Percentiles rank a stretch among this genome's conserved stretches.
Conservation (phyloP, 176 grass and related monocot species). For the Carex littledalei region DNA sequence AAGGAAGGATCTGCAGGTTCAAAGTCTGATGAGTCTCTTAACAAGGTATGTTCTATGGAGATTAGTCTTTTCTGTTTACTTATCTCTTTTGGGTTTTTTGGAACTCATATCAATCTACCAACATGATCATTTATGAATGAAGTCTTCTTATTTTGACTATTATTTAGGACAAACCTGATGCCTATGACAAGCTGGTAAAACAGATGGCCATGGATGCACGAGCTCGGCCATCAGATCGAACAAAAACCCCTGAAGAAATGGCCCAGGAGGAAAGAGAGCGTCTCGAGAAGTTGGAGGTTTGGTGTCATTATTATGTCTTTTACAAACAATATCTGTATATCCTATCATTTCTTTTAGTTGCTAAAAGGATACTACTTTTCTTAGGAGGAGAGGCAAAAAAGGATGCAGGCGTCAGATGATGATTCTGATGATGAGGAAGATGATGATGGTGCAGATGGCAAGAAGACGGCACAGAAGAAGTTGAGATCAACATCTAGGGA, state of each 20-base stretch:
- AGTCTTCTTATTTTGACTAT: constrained; percentile 22
- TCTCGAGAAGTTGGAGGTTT: constrained; percentile 81
- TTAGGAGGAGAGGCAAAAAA: constrained; percentile 73
- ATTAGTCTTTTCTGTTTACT: neutral
- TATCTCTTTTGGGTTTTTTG: neutral
- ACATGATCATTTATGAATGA: neutral
- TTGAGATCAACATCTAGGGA: constrained; percentile 76
- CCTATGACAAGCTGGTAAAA: constrained; percentile 90
- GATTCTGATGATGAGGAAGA: constrained; percentile 50
- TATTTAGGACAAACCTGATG: constrained; percentile 47
- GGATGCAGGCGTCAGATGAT: constrained; percentile 57
- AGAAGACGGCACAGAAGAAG: constrained; percentile 22
- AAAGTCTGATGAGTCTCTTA: constrained; percentile 35
- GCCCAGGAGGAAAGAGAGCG: constrained; percentile 81
- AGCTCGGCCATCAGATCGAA: constrained; percentile 73
- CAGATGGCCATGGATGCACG: constrained; percentile 78
- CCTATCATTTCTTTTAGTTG: constrained; percentile 6
- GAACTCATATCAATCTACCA: neutral
- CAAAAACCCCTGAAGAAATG: constrained; percentile 94
- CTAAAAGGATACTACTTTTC: constrained; percentile 14
- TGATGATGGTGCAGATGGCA: constrained; percentile 14
- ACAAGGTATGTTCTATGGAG: constrained; percentile 34
- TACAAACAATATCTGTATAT: neutral
- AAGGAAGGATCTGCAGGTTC: constrained; percentile 33
- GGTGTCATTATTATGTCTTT: neutral